Evolutionary conservation across 139 green algal genomes (phyloP).

Genomic region (Chlorella vulgaris): DNA sequence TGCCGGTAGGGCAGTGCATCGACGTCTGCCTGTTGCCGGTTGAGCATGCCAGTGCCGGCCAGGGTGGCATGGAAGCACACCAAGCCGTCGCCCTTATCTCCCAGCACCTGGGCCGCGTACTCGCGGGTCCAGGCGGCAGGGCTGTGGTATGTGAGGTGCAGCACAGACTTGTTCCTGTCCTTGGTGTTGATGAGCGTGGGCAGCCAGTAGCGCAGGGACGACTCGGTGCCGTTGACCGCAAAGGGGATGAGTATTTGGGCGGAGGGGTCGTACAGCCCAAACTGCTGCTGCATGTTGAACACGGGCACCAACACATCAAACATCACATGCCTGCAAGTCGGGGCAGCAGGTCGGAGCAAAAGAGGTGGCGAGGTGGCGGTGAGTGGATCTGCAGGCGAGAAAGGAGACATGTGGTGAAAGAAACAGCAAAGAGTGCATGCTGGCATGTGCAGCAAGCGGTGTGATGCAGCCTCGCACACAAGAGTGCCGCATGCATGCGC

Average conservation of each 20-base stretch:
- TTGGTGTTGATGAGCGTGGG: conserved; percentile 20
- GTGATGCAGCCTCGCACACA: too few species aligned
- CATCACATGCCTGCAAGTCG: conserved; percentile 17
- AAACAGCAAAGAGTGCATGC: too few species aligned
- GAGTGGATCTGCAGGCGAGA: too few species aligned
- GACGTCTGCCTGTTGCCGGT: not conserved
- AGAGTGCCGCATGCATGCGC: too few species aligned
- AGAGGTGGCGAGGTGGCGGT: too few species aligned
- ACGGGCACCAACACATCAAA: conserved; percentile 35
- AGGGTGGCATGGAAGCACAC: conserved; percentile 37
- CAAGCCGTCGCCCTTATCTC: not conserved
- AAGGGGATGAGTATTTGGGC: conserved; percentile 21
- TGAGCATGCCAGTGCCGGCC: conserved; percentile 26
- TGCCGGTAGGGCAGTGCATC: conserved; percentile 25
- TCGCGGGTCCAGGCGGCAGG: not conserved
- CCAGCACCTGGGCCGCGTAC: conserved; percentile 20
- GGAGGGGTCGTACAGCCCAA: conserved; percentile 17
- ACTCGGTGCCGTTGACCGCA: conserved; percentile 1
- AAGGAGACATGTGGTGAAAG: too few species aligned
- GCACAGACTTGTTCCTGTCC: conserved; percentile 1
- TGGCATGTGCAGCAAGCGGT: too few species aligned
- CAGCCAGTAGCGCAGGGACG: not conserved
- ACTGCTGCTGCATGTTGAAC: conserved; percentile 40
- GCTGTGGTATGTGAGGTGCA: conserved; percentile 19
- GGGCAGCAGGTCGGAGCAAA: not conserved